Conservation (phyloP, 1,284 basidiomycete species). For the Boletus mariae region DNA sequence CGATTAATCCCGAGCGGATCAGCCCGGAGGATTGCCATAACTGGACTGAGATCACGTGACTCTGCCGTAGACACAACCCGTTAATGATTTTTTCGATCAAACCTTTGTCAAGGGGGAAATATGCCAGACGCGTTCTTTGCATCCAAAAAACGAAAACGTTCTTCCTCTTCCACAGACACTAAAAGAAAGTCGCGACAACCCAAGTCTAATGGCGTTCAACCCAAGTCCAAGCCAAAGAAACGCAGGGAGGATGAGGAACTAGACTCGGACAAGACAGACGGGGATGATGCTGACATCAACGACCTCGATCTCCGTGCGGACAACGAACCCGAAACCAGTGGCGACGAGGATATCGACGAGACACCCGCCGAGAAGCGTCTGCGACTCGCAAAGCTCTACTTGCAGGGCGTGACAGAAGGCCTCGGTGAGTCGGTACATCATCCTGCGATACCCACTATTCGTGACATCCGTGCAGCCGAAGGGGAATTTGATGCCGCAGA, state of each 20-base stretch:
- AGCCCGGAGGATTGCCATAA: neutral
- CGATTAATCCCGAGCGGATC: neutral
- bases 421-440: conserved; percentile 52
- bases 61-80: neutral
- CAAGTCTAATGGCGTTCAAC: conserved; percentile 28
- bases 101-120: neutral
- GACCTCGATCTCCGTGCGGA: conserved; percentile 75
- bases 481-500: conserved; percentile 92
- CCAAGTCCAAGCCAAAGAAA: conserved; percentile 32
- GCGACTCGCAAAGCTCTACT: conserved; percentile 85
- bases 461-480: conserved; percentile 46
- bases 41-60: conserved; percentile 5
- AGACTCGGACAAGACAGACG: conserved; percentile 59
- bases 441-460: neutral
- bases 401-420: conserved; percentile 79
- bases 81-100: conserved; percentile 20
- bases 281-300: conserved; percentile 62
- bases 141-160: conserved; percentile 65
- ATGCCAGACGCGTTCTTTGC: conserved; percentile 87
- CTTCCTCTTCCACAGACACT: conserved; percentile 31
- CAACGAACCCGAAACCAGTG: conserved; percentile 55
- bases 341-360: conserved; percentile 82
- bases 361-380: conserved; percentile 94
- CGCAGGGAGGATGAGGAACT: conserved; percentile 66
- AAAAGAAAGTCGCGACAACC: conserved; percentile 23